A percentile compares a stretch with the other conserved stretches of the same genome.
phyloP scores from a whole-genome alignment of 495 filamentous ascomycete species.

The Letharia columbiana region DNA sequence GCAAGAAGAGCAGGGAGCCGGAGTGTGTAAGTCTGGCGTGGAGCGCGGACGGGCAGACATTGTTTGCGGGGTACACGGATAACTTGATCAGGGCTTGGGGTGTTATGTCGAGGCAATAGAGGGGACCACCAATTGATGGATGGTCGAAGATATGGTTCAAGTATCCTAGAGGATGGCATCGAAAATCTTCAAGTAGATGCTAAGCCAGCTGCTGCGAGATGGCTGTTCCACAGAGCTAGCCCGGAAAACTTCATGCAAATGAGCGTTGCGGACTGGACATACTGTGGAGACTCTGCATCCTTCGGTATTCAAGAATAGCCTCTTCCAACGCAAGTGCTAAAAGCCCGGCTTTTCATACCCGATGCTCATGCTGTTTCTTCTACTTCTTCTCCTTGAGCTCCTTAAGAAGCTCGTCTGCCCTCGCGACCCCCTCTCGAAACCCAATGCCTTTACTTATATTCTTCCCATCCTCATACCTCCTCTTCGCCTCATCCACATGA shows the following conservation, averaged over 20 bases:
- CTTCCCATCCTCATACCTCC: slow-evolving; percentile 54
- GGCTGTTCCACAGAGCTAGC: neutral
- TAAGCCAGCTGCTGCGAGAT: neutral
- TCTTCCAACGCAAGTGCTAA: neutral
- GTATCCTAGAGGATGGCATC: no score
- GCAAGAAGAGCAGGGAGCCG: slow-evolving; percentile 98
- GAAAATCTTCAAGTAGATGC: neutral
- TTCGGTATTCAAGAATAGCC: neutral
- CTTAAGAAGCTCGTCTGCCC: slow-evolving; percentile 50
- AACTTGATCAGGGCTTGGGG: slow-evolving; percentile 99
- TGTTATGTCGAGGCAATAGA: slow-evolving; percentile 54
- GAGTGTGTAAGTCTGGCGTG: slow-evolving; percentile 97
- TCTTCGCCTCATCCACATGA: slow-evolving; percentile 52
- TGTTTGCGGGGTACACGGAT: slow-evolving; percentile 99
- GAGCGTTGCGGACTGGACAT: neutral
- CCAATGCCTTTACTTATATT: slow-evolving; percentile 53
- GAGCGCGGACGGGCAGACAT: slow-evolving; percentile 95
- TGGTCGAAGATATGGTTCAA: neutral
- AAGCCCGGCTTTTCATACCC: neutral
- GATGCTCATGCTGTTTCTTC: slow-evolving; percentile 21
- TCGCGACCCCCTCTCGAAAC: slow-evolving; percentile 53
- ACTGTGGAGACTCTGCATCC: neutral
- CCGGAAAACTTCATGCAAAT: neutral
- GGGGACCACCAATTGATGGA: neutral
- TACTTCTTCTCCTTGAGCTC: slow-evolving; percentile 33